A percentile compares a stretch with the other conserved stretches of the same genome.
Conservation (phyloP, 176 grass and related monocot genomes). For the Secale cereale region DNA sequence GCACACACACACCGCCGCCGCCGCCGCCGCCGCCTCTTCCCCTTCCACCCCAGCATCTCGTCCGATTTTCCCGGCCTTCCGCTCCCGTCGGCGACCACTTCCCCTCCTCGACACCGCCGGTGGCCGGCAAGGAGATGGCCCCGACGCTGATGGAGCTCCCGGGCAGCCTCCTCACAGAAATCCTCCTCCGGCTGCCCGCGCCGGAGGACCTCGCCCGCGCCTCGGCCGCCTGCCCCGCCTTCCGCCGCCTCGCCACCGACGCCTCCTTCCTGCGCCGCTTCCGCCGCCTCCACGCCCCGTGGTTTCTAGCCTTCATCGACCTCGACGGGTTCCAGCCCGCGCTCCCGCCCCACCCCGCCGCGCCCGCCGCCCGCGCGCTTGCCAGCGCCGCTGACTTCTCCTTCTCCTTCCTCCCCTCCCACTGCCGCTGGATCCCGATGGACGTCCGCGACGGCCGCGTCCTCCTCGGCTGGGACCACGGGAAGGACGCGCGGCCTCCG, state of each 20-base stretch:
- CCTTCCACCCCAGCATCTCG: not conserved
- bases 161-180: not conserved
- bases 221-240: not conserved
- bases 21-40: no score
- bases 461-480: conserved; percentile 10
- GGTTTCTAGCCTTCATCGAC: not conserved
- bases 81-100: no score
- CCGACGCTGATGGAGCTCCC: not conserved
- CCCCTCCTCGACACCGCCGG: not conserved
- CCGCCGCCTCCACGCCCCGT: not conserved
- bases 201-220: not conserved
- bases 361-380: not conserved
- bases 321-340: not conserved
- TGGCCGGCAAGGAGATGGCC: not conserved
- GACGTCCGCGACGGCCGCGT: conserved; percentile 22
- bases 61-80: no score
- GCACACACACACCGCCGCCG: no score
- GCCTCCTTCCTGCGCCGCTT: not conserved
- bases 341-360: conserved; percentile 13
- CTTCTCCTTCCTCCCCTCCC: conserved; percentile 31
- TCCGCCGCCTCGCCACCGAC: not conserved
- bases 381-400: no score
- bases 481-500: no score
- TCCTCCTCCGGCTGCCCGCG: not conserved
- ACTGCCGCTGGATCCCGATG: not conserved